These are phyloP conservation scores for Lasiosphaeria hispida DNA, from an alignment of 495 filamentous ascomycete genomes.

Conservation along the genomic window DNA sequence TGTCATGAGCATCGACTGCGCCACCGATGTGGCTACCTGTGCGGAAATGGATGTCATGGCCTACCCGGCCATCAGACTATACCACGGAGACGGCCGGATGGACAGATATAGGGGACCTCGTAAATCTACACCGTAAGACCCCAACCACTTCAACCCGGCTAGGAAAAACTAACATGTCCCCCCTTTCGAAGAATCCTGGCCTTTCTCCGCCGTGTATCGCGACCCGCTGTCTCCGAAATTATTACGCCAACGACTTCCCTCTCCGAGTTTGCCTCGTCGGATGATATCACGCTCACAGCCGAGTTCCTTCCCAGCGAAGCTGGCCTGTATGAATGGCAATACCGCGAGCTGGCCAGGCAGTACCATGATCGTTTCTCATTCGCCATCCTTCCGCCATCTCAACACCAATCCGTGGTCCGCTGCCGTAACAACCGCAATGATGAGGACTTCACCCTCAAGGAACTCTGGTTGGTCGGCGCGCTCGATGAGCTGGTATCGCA, in stretches of 20 bases:
- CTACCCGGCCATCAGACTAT: slow-evolving; percentile 45
- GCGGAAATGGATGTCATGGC: slow-evolving; percentile 36
- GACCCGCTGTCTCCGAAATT: slow-evolving; percentile 33
- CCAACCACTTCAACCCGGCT: background rate
- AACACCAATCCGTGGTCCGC: slow-evolving; percentile 25
- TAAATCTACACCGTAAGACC: slow-evolving; percentile 32
- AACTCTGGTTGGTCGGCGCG: slow-evolving; percentile 29
- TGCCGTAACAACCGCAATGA: slow-evolving; percentile 40
- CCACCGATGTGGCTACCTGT: slow-evolving; percentile 32
- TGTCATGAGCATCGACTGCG: slow-evolving; percentile 41
- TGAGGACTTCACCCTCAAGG: slow-evolving; percentile 33
- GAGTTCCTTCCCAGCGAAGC: slow-evolving; percentile 30
- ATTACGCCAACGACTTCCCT: slow-evolving; percentile 15
- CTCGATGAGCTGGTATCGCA: slow-evolving; percentile 34
- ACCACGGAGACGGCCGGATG: slow-evolving; percentile 31
- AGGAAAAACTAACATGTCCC: background rate
- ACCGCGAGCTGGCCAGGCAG: slow-evolving; percentile 29
- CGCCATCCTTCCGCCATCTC: slow-evolving; percentile 26
- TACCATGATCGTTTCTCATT: slow-evolving; percentile 40
- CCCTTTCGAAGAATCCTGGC: slow-evolving; percentile 32
- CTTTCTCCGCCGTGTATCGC: slow-evolving; percentile 35
- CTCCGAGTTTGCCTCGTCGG: slow-evolving; percentile 31
- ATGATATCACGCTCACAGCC: slow-evolving; percentile 39
- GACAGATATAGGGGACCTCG: slow-evolving; percentile 38
- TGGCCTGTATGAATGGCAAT: slow-evolving; percentile 17